Evolutionary conservation across 768 basidiomycete genomes (phyloP), one percentile per base, ranked within the genome.

Genomic region (Auricularia heimuer): DNA sequence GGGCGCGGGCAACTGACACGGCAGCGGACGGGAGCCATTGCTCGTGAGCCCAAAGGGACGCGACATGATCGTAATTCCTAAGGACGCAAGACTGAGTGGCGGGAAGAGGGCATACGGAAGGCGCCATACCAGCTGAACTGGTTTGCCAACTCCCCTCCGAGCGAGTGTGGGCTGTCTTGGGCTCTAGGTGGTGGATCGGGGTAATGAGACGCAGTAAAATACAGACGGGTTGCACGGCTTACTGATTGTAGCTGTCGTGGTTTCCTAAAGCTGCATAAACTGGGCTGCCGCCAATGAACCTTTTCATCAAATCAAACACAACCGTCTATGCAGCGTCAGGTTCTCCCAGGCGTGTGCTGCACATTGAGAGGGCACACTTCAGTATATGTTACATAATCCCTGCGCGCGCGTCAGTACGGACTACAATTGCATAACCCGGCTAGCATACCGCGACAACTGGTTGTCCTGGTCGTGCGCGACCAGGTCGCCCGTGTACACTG

Each of bases 61-160:
- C 81, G 62, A 92, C 77, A 68, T 90, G 89, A 65, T 90, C 83
- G 68, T 92, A 92, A 69, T 91, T 83, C 90, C 89, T 88, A 45
- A 29, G 29, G 29, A 14, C 58, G 1, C 33, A 29, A 60, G 21
- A 44, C 33, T 21, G n/a, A n/a, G 36, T 61, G 21, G 35, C 58
- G 16, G 60, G 44, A 44, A 66, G 6, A 18, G 29, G 18, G 24
- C 64, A 39, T 21, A 45, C 33, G 65, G 35, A 12, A 16, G 33
- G n/a, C 29, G 36, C 67, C 77, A 24, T 69, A 86, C 86, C 87
- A 89, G 74, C 82, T 83, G 71, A 85, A 89, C 72, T 89, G 85
- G 3, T 80, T 68, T 1, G 81, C 83, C 12, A 89, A 75, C 3
- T 70, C 67, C 3, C 81, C 84, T 35, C 81, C 83, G 1, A 90